Evolutionary conservation across 805 yeast species (phyloP), one percentile per base, ranked within the genome.

Genomic region (Starmerella apis): DNA sequence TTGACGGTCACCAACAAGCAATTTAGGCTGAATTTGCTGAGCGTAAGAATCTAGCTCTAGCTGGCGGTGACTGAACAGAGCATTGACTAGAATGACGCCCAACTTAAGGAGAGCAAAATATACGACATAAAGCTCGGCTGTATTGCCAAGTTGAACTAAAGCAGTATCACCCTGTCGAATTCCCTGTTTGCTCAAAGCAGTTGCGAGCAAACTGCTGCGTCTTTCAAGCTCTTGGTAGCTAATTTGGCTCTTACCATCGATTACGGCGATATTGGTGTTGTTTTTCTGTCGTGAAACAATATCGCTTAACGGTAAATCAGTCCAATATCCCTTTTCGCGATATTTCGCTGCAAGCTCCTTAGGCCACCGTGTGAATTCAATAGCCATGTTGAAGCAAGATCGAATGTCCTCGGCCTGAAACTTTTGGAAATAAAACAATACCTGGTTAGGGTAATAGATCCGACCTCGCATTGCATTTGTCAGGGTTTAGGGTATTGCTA

Each of bases 71-170:
- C 56, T 53, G 25, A 22, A 45, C 18, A 53, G 47, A 1, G 56
- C 56, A 19, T 53, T 53, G 3, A 53, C 53, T 10, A 52, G 53
- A 4, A 41, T 37, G 7, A 47, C 53, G 7, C 56, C 56, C 2
- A 50, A 31, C 14, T 48, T 45, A 8, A 53, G 36, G 14, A 53
- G 30, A 1, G 42, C 53, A 16, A 53, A 50, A 37, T 43, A 53
- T 1, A 53, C 53, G 3, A 50, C 30, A 39, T 53, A 53, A n/a
- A 53, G 48, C 6, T 49, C 56, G 14, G 41, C 43, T 4, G 38
- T 16, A 18, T 53, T 53, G 6, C 56, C 53, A 3, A 53, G 41
- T 14, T 53, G 56, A 2, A 53, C 56, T 2, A 53, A 7, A 9
- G 56, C 56, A 1, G 51, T 49, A 31, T 53, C 53, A 7, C 51